phyloP scores from a whole-genome alignment of 1,284 basidiomycete genomes.

The Sporisorium graminicola region DNA sequence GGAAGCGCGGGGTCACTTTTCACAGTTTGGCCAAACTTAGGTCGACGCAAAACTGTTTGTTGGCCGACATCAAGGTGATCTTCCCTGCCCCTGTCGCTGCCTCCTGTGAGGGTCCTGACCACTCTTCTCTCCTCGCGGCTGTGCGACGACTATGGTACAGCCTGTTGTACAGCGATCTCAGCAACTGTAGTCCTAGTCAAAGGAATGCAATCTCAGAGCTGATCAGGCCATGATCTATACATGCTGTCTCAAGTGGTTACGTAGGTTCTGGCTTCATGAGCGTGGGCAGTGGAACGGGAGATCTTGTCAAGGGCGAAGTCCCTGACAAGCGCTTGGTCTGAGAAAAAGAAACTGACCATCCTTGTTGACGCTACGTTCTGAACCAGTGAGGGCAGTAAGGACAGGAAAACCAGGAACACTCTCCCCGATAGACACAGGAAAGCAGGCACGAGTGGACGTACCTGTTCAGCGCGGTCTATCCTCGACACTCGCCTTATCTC shows the following conservation, averaged over 20 bases:
- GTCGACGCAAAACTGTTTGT: neutral
- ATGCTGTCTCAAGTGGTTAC: neutral
- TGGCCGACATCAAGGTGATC: neutral
- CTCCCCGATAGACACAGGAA: conserved; percentile 1
- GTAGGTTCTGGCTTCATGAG: neutral
- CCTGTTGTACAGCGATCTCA: too few relatives aligned
- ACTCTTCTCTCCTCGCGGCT: neutral
- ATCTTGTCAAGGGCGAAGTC: neutral
- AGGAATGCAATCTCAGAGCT: too few relatives aligned
- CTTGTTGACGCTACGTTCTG: neutral
- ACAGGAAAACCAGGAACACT: neutral
- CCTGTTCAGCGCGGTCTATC: too few relatives aligned
- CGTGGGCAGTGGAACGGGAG: neutral
- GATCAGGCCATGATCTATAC: conserved; percentile 16
- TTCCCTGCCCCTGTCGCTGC: neutral
- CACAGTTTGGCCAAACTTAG: neutral
- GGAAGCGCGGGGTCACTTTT: neutral
- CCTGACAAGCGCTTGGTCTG: conserved; percentile 1
- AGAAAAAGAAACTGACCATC: neutral
- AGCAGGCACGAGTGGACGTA: neutral
- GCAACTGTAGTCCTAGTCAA: too few relatives aligned
- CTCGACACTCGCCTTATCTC: neutral
- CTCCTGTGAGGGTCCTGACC: neutral
- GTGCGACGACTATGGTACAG: too few relatives aligned
- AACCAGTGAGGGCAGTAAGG: conserved; percentile 1